Conservation (phyloP, 116 monocot genomes). For the Iris pallida region DNA sequence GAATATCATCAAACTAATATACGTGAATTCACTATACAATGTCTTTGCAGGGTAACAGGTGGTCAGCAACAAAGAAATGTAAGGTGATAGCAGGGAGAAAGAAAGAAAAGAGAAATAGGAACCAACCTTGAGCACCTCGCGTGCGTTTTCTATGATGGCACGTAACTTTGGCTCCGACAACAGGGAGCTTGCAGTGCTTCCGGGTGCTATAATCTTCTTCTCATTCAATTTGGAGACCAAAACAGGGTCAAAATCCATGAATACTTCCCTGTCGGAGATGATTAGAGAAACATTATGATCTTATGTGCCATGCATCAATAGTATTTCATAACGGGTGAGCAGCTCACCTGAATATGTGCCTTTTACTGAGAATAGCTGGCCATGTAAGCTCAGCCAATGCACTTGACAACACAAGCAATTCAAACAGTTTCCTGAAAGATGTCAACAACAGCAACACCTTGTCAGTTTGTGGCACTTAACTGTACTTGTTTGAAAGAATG, state of each 20-base stretch:
- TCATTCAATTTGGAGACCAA: constrained; percentile 77
- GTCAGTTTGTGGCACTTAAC: not conserved
- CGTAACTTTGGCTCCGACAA: constrained; percentile 83
- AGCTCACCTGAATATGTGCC: constrained; percentile 76
- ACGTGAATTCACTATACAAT: too few relatives aligned
- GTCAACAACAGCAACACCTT: constrained; percentile 11
- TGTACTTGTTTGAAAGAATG: not conserved
- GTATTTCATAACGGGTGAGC: not conserved
- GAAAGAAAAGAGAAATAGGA: constrained; percentile 6
- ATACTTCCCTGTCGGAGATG: constrained; percentile 63
- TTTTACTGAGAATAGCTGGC: constrained; percentile 77
- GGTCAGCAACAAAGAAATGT: too few relatives aligned
- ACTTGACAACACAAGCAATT: constrained; percentile 78
- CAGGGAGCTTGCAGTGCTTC: constrained; percentile 65
- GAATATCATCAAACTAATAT: too few relatives aligned
- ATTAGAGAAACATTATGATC: not conserved
- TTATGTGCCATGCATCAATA: not conserved
- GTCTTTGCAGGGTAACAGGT: too few relatives aligned
- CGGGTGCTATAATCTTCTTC: constrained; percentile 62
- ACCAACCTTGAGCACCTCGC: constrained; percentile 69
- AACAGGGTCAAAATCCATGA: constrained; percentile 81
- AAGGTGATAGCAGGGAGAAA: not conserved
- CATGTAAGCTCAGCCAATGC: constrained; percentile 91
- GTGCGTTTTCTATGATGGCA: constrained; percentile 68
- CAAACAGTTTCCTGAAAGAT: constrained; percentile 80